Percentiles rank a stretch among this genome's conserved stretches.
These are phyloP conservation scores for Alternaria metachromatica DNA, from an alignment of 2,329 filamentous ascomycete genomes.

Conservation along the genomic window DNA sequence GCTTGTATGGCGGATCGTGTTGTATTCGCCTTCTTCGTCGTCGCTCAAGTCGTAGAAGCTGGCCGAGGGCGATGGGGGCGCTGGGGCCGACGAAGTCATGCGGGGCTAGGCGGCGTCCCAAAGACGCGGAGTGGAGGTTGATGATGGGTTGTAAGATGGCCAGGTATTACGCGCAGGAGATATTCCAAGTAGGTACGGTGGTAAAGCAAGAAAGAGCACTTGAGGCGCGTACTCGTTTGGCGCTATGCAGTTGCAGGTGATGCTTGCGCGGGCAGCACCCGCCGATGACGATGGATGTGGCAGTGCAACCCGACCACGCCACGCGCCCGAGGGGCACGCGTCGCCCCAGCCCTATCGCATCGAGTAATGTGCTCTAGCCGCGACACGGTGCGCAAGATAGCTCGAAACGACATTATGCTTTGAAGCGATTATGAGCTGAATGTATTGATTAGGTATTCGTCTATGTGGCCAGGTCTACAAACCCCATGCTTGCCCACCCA, in stretches of 20 bases:
- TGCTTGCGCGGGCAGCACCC: slow-evolving; percentile 3
- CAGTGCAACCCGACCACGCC: neutral
- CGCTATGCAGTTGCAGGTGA: slow-evolving; percentile 20
- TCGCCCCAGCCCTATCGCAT: neutral
- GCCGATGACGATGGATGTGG: no score
- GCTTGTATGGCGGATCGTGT: slow-evolving; percentile 83
- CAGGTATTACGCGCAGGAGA: neutral
- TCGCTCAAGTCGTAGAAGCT: slow-evolving; percentile 97
- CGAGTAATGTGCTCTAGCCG: neutral
- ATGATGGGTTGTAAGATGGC: neutral
- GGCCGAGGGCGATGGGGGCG: slow-evolving; percentile 74
- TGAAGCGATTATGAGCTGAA: neutral
- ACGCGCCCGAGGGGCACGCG: neutral
- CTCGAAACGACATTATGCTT: neutral
- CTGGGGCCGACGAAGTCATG: slow-evolving; percentile 42
- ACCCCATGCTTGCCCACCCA: slow-evolving; percentile 2
- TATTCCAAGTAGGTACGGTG: neutral
- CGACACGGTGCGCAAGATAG: neutral
- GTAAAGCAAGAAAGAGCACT: neutral
- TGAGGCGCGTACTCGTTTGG: slow-evolving; percentile 12
- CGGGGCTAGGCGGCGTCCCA: slow-evolving; percentile 19
- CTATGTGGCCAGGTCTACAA: slow-evolving; percentile 1
- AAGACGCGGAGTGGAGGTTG: slow-evolving; percentile 1
- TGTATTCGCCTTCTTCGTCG: slow-evolving; percentile 93
- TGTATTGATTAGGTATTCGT: slow-evolving; percentile 7